phyloP scores from a whole-genome alignment of 2,329 filamentous ascomycete species.

The Acrocalymma vagum region DNA sequence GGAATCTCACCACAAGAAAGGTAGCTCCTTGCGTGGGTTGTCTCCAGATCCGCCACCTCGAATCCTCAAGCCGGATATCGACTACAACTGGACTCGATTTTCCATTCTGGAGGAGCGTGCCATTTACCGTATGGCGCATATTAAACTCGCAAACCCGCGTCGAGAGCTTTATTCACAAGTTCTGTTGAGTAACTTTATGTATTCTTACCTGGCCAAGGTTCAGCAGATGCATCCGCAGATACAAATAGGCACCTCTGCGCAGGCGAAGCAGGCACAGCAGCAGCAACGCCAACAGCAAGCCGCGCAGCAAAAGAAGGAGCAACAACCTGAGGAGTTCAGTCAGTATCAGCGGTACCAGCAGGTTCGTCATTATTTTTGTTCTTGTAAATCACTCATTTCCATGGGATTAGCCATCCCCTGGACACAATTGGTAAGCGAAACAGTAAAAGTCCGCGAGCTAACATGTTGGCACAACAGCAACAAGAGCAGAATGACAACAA shows the following conservation, averaged over 20 bases:
- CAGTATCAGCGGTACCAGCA: constrained; percentile 51
- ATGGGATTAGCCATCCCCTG: not conserved
- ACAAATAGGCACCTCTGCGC: constrained; percentile 81
- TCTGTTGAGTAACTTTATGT: constrained; percentile 98
- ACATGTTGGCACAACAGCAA: constrained; percentile 27
- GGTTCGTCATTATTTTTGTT: too few species aligned
- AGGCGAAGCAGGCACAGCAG: constrained; percentile 72
- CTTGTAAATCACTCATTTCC: too few species aligned
- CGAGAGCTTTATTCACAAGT: constrained; percentile 94
- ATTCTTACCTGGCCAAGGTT: constrained; percentile 97
- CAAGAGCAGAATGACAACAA: constrained; percentile 26
- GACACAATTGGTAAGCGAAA: constrained; percentile 7
- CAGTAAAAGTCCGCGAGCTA: constrained; percentile 18
- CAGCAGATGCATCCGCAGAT: constrained; percentile 98
- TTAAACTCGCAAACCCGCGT: constrained; percentile 97
- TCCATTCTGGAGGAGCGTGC: constrained; percentile 94
- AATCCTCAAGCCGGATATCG: constrained; percentile 82
- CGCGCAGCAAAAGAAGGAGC: constrained; percentile 49
- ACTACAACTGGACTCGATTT: constrained; percentile 96
- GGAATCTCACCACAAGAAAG: constrained; percentile 78
- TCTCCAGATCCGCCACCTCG: constrained; percentile 80
- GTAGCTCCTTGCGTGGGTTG: constrained; percentile 72
- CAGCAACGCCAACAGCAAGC: constrained; percentile 58
- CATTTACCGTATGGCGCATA: constrained; percentile 98
- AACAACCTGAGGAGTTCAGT: constrained; percentile 47